Conservation (phyloP, 164 flowering plant genomes). For the Magnolia sinica region DNA sequence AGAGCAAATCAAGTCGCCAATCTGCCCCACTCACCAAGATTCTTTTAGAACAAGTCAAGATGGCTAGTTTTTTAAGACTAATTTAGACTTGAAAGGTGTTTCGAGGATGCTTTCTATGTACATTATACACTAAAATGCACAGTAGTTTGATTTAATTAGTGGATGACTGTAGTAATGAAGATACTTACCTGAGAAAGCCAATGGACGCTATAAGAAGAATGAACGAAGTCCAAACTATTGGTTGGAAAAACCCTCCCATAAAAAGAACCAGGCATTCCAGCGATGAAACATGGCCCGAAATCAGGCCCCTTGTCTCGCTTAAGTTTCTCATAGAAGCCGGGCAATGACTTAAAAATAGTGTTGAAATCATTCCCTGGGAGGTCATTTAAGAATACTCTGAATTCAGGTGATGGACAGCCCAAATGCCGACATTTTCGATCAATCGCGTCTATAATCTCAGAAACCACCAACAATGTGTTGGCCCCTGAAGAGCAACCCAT, state of each 20-base stretch:
- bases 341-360: constrained; percentile 36
- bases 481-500: constrained; percentile 1
- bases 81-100: no score
- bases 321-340: constrained; percentile 24
- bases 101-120: no score
- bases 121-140: no score
- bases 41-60: no score
- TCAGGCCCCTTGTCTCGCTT: constrained; percentile 17
- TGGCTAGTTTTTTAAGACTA: no score
- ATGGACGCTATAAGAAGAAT: constrained; percentile 55
- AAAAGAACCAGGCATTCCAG: constrained; percentile 55
- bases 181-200: constrained; percentile 56
- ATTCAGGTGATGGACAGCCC: constrained; percentile 25
- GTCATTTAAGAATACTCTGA: constrained; percentile 48
- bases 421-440: background rate
- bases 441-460: background rate
- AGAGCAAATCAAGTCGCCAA: no score
- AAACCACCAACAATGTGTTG: background rate
- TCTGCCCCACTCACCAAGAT: no score
- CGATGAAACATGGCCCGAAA: constrained; percentile 36
- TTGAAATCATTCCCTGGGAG: constrained; percentile 59
- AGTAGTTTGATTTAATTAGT: no score
- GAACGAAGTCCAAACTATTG: constrained; percentile 45
- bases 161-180: background rate
- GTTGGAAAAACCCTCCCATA: constrained; percentile 53